Percentiles rank a stretch among this genome's conserved stretches.
phyloP scores from a whole-genome alignment of 2,329 filamentous ascomycete species.

The Orbilia quercus region DNA sequence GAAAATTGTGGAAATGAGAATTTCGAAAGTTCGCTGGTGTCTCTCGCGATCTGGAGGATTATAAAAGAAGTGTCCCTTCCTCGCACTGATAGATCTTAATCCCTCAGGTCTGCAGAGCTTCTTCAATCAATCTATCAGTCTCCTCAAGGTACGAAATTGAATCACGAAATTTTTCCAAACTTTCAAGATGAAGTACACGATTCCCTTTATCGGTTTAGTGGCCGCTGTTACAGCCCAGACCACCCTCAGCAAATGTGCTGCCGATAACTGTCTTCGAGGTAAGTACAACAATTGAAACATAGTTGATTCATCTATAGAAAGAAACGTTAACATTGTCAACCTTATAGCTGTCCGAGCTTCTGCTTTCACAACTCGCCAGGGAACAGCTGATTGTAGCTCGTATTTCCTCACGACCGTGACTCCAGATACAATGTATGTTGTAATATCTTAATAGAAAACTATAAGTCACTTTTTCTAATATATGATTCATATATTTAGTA shows the following conservation, averaged over 20 bases:
- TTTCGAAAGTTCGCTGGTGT: background rate
- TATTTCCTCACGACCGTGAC: constrained; percentile 36
- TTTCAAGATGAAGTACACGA: constrained; percentile 11
- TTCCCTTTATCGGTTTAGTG: constrained; percentile 1
- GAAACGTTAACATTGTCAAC: background rate
- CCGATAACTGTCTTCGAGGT: constrained; percentile 44
- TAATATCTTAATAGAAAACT: background rate
- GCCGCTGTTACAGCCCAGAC: background rate
- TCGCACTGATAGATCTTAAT: background rate
- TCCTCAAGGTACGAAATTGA: constrained; percentile 1
- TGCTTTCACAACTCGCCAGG: constrained; percentile 18
- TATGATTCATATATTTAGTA: background rate
- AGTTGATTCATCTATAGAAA: background rate
- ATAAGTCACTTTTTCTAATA: background rate
- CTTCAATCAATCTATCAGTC: constrained; percentile 1
- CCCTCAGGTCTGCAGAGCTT: background rate
- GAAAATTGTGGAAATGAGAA: constrained; percentile 15
- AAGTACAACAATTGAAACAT: background rate
- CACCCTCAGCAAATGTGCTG: background rate
- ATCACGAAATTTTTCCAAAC: background rate
- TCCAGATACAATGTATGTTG: constrained; percentile 20
- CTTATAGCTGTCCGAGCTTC: constrained; percentile 28
- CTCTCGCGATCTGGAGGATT: background rate
- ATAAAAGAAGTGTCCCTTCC: constrained; percentile 2
- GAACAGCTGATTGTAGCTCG: constrained; percentile 25